Conservation (phyloP, 2,329 filamentous ascomycete species). For the Colletotrichum ledebouriae region DNA sequence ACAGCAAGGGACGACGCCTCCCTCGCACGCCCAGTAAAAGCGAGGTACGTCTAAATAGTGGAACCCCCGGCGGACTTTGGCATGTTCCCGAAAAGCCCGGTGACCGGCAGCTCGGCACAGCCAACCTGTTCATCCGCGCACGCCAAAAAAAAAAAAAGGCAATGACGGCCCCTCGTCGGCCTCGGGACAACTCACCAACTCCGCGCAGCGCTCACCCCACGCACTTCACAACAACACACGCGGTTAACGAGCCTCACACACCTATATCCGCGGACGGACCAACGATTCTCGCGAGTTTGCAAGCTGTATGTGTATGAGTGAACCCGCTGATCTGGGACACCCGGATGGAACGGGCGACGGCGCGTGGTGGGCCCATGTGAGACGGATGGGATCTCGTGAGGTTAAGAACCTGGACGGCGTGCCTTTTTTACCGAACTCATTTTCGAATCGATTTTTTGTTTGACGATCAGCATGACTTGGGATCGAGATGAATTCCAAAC, state of each 20-base stretch:
- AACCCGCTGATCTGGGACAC: neutral
- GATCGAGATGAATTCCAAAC: neutral
- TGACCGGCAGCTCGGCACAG: neutral
- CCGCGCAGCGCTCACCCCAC: conserved; percentile 10
- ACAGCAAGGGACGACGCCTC: neutral
- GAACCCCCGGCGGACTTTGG: conserved; percentile 24
- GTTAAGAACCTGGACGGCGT: neutral
- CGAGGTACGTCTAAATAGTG: conserved; percentile 20
- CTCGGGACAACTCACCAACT: conserved; percentile 24
- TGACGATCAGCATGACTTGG: neutral
- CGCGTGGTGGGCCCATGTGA: neutral
- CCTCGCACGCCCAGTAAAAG: neutral
- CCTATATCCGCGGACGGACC: conserved; percentile 23
- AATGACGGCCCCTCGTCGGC: conserved; percentile 11
- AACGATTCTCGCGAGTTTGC: neutral
- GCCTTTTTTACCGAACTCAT: no score
- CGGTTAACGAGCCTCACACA: conserved; percentile 5
- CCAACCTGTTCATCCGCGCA: neutral
- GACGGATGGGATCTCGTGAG: neutral
- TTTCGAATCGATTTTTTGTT: no score
- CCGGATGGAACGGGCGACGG: no score
- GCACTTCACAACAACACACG: neutral
- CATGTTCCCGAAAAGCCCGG: conserved; percentile 34
- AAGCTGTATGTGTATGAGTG: neutral
- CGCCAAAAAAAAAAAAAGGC: neutral